Conservation (phyloP, 306 rosid genomes). For the Castanea crenata region DNA sequence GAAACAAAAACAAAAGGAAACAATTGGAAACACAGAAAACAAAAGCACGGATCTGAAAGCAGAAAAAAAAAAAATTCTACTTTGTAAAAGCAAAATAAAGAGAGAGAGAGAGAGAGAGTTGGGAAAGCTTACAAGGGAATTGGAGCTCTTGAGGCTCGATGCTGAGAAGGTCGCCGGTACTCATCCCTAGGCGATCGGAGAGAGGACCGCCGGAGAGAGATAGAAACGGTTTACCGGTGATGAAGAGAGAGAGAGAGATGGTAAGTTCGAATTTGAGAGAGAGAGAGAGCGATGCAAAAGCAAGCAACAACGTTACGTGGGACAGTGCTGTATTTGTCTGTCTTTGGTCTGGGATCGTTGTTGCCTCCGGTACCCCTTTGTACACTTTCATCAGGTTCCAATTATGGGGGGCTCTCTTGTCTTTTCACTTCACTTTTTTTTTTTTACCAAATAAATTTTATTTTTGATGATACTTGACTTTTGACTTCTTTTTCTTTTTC, state of each 20-base stretch:
- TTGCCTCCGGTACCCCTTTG: neutral
- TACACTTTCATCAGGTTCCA: neutral
- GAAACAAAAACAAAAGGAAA: neutral
- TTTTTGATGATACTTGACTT: neutral
- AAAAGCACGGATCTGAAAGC: slow-evolving; percentile 29
- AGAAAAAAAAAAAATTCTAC: neutral
- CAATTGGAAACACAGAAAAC: slow-evolving; percentile 32
- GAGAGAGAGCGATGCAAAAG: slow-evolving; percentile 9
- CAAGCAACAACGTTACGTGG: slow-evolving; percentile 39
- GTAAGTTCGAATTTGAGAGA: slow-evolving; percentile 22
- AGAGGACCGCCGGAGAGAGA: slow-evolving; percentile 24
- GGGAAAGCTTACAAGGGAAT: slow-evolving; percentile 57
- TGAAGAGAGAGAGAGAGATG: slow-evolving; percentile 2
- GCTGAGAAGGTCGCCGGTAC: slow-evolving; percentile 78
- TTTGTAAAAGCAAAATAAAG: neutral
- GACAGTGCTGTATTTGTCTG: slow-evolving; percentile 38
- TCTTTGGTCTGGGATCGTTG: slow-evolving; percentile 11
- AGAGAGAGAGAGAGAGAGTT: neutral
- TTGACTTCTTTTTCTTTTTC: no score
- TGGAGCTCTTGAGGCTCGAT: slow-evolving; percentile 85
- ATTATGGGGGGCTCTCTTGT: slow-evolving; percentile 24
- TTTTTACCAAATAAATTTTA: neutral
- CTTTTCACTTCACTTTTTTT: neutral
- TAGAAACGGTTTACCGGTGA: slow-evolving; percentile 27
- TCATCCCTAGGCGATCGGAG: slow-evolving; percentile 55